Base-by-base conservation (phyloP, 225 moss, liverwort and hornwort genomes). In the Lunularia cruciata region DNA sequence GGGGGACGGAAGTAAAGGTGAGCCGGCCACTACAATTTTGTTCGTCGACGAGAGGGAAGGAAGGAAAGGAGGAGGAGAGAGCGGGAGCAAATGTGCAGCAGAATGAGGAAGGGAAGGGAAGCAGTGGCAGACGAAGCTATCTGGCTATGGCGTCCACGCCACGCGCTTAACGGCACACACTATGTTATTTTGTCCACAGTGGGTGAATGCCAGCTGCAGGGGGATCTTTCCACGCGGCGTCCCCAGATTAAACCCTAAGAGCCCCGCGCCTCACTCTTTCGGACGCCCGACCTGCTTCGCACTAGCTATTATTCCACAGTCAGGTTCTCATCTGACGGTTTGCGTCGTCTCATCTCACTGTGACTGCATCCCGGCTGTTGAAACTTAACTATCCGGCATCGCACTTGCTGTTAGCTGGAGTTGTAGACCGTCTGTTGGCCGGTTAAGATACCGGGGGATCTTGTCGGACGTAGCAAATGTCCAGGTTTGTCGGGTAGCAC, bases 141-240 rank as follows among this genome's bases (percentile, higher is more conserved):
- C 58, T 62, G 78, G 68, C 78, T 78, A 68, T 73, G 78, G 73
- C 78, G 57, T 78, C 42, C 73, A 77, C 72, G 61, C 52, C 60
- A 72, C 72, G 77, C 68, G 77, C 53, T 72, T 62, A 77, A 77
- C 77, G 67, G 77, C 72, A 77, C 72, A 72, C 45, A 64, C 66
- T 61, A 27, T 65, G 35, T 46, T 9, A 7, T 72, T 57, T 63
- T 68, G 64, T 78, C 69, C 48, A 48, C 49, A 70, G 33, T 55
- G 20, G 45, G 23, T 51, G 39, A 60, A 35, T 27, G 74, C 69
- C 70, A 70, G 74, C 74, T 60, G 51, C 51, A 22, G 5, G 45
- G 40, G 33, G 62, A 38, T 62, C 49, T 42, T 32, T 65, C 63
- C 69, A 64, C 63, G 63, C 72, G 73, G 73, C 69, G 25, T 26